A percentile compares a stretch with the other conserved stretches of the same genome.
Conservation (phyloP, 2,329 filamentous ascomycete genomes). For the Trichoderma aggressivum region DNA sequence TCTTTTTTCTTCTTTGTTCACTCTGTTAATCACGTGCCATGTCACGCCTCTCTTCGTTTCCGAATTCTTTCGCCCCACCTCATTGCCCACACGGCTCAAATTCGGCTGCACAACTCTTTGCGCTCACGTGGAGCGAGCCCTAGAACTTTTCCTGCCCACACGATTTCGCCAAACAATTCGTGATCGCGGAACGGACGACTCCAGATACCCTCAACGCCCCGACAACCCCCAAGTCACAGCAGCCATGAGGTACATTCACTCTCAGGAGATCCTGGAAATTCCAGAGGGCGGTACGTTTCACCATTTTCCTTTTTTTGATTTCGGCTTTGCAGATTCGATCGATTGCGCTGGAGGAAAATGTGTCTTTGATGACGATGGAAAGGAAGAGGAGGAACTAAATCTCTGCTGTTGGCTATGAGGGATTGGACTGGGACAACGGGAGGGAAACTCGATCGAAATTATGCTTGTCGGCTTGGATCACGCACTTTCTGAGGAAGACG, state of each 20-base stretch:
- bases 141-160: conserved; percentile 46
- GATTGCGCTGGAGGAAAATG: conserved; percentile 4
- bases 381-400: neutral
- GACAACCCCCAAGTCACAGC: conserved; percentile 48
- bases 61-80: neutral
- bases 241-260: conserved; percentile 99
- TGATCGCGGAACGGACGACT: conserved; percentile 35
- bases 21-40: conserved; percentile 7
- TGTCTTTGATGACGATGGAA: neutral
- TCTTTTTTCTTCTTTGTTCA: neutral
- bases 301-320: conserved; percentile 19
- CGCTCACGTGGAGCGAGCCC: conserved; percentile 42
- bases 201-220: conserved; percentile 40
- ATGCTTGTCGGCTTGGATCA: neutral
- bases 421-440: neutral
- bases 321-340: neutral
- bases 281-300: conserved; percentile 87
- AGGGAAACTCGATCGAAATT: neutral
- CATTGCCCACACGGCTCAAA: conserved; percentile 24
- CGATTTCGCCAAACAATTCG: conserved; percentile 39
- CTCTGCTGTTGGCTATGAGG: neutral
- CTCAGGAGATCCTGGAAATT: conserved; percentile 90
- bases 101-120: conserved; percentile 24
- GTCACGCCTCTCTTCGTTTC: conserved; percentile 11
- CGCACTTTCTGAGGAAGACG: neutral